Percentiles rank a stretch among this genome's conserved stretches.
Evolutionary conservation across 306 rosid species (phyloP).

Genomic region (Amphicarpaea edgeworthii): DNA sequence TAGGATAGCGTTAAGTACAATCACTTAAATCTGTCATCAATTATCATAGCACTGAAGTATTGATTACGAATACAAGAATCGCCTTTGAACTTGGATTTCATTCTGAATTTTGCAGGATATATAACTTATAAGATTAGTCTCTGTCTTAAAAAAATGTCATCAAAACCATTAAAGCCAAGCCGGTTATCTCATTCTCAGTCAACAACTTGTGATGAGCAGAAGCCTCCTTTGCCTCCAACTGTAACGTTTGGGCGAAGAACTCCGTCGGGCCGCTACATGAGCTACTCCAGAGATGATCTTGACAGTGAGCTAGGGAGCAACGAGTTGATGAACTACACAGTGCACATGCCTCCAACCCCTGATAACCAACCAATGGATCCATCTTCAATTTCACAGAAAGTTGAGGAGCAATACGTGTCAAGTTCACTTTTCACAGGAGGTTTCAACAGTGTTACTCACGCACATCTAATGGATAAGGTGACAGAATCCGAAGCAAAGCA

Average conservation of each 20-base stretch:
- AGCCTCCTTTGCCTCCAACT: conserved; percentile 83
- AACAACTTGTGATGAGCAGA: conserved; percentile 69
- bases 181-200: conserved; percentile 74
- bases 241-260: conserved; percentile 89
- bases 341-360: conserved; percentile 91
- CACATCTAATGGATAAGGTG: conserved; percentile 97
- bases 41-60: neutral
- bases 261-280: conserved; percentile 81
- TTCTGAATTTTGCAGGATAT: conserved; percentile 52
- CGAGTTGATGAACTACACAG: conserved; percentile 85
- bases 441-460: conserved; percentile 83
- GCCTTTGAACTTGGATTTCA: no score
- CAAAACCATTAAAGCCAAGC: conserved; percentile 67
- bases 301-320: conserved; percentile 85
- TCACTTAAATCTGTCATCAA: conserved; percentile 10
- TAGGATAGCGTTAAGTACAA: neutral
- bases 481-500: conserved; percentile 86
- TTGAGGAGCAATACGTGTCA: conserved; percentile 94
- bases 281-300: conserved; percentile 93
- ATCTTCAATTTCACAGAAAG: conserved; percentile 81
- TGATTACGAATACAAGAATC: conserved; percentile 30
- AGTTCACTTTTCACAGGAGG: conserved; percentile 93
- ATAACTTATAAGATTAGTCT: conserved; percentile 17
- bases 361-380: conserved; percentile 98
- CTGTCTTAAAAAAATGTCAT: conserved; percentile 59